Percentiles rank a stretch among this genome's conserved stretches.
These are phyloP conservation scores for Hypholoma fasciculare DNA, from an alignment of 768 basidiomycete species.

Conservation along the genomic window DNA sequence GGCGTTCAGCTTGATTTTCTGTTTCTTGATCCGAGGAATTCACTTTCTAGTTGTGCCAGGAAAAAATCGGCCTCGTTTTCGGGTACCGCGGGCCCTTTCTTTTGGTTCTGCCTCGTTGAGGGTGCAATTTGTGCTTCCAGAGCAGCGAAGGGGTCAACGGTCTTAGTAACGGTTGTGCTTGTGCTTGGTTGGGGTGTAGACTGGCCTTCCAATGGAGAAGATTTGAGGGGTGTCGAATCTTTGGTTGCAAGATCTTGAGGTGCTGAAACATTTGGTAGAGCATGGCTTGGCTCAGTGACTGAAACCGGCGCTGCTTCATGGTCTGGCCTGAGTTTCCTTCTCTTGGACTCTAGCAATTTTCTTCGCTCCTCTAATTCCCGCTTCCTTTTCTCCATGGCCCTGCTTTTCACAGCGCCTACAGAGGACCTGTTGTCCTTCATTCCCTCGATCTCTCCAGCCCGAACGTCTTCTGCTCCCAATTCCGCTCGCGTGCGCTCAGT, in stretches of 20 bases:
- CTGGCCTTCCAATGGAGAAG: not conserved
- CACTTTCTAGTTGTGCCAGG: slow-evolving; percentile 63
- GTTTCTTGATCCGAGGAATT: slow-evolving; percentile 44
- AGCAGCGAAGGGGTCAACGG: slow-evolving; percentile 50
- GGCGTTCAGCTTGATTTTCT: slow-evolving; percentile 16
- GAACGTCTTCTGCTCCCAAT: slow-evolving; percentile 57
- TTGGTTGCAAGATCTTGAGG: not conserved
- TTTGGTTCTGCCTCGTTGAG: slow-evolving; percentile 24
- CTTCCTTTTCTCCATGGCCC: slow-evolving; percentile 73
- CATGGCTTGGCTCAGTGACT: not conserved
- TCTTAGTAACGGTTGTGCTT: not conserved
- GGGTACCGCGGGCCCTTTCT: slow-evolving; percentile 14
- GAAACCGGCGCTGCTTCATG: slow-evolving; percentile 6
- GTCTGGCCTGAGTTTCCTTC: slow-evolving; percentile 43
- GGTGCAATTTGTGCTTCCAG: slow-evolving; percentile 38
- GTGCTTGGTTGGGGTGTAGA: not conserved
- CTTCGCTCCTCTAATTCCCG: slow-evolving; percentile 71
- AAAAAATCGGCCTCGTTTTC: slow-evolving; percentile 58
- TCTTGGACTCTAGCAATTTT: slow-evolving; percentile 63
- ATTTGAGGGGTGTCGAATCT: too few species aligned
- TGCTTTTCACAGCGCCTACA: slow-evolving; percentile 38
- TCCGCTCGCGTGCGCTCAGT: slow-evolving; percentile 66
- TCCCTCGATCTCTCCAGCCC: slow-evolving; percentile 76
- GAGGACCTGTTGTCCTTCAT: slow-evolving; percentile 46
- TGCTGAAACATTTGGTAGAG: not conserved